phyloP scores from a whole-genome alignment of 2,329 filamentous ascomycete genomes.

The Neoarthrinium moseri region DNA sequence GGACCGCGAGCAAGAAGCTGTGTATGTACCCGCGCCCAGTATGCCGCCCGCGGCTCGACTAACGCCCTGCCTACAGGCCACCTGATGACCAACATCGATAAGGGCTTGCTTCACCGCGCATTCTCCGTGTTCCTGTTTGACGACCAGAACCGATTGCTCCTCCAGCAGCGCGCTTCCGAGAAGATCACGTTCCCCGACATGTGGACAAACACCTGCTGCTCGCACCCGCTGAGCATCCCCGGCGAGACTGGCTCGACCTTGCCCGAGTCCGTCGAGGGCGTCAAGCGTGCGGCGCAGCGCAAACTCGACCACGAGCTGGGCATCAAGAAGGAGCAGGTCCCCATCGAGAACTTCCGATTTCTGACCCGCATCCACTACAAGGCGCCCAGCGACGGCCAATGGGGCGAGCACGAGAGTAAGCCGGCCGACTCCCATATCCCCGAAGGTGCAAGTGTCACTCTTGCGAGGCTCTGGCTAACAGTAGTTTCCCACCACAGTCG shows the following conservation, averaged over 20 bases:
- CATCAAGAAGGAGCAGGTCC: slow-evolving; percentile 85
- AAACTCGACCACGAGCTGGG: slow-evolving; percentile 95
- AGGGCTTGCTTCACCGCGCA: slow-evolving; percentile 91
- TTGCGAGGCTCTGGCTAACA: background rate
- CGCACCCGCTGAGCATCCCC: slow-evolving; percentile 88
- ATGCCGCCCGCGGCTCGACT: slow-evolving; percentile 8
- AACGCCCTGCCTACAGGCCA: slow-evolving; percentile 67
- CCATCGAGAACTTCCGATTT: slow-evolving; percentile 87
- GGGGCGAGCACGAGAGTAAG: slow-evolving; percentile 98
- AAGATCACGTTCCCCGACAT: slow-evolving; percentile 99
- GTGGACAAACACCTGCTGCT: slow-evolving; percentile 99
- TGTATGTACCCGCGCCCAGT: slow-evolving; percentile 57
- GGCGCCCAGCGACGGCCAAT: slow-evolving; percentile 93
- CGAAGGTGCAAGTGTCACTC: background rate
- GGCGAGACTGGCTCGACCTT: slow-evolving; percentile 86
- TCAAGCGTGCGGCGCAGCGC: slow-evolving; percentile 86
- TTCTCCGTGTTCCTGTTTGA: slow-evolving; percentile 99
- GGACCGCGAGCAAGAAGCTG: slow-evolving; percentile 95
- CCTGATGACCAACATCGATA: slow-evolving; percentile 97
- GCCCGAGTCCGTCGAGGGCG: slow-evolving; percentile 76
- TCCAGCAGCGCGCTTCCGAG: slow-evolving; percentile 92
- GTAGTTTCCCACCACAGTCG: slow-evolving; percentile 55
- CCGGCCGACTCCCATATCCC: slow-evolving; percentile 35
- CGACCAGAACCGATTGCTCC: slow-evolving; percentile 83
- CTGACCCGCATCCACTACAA: slow-evolving; percentile 98